Percentiles rank a stretch among this genome's conserved stretches.
phyloP scores from a whole-genome alignment of 164 flowering plant species.

The grape (Vitis vinifera) region ASM3070453v1 NC_081807.1:11861501-11862000 shows the following conservation, averaged over 20 bases:
- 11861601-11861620: too few species aligned
- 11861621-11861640: too few species aligned
- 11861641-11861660: too few species aligned
- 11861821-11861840: not conserved
- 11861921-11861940: conserved; percentile 83
- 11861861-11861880: not conserved
- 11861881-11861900: conserved; percentile 28
- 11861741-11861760: conserved; percentile 64
- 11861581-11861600: too few species aligned
- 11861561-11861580: too few species aligned
- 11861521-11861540: too few species aligned
- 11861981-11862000: too few species aligned
- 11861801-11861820: too few species aligned
- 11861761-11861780: conserved; percentile 54
- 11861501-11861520: too few species aligned
- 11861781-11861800: conserved; percentile 39
- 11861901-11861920: conserved; percentile 65
- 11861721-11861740: conserved; percentile 73
- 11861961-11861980: conserved; percentile 51
- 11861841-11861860: not conserved
- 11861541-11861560: too few species aligned
- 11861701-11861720: not conserved
- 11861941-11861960: conserved; percentile 64
- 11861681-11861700: not conserved
- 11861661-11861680: too few species aligned